Base-by-base conservation (phyloP, 345 rosid species). In the Syzygium jambos region DNA sequence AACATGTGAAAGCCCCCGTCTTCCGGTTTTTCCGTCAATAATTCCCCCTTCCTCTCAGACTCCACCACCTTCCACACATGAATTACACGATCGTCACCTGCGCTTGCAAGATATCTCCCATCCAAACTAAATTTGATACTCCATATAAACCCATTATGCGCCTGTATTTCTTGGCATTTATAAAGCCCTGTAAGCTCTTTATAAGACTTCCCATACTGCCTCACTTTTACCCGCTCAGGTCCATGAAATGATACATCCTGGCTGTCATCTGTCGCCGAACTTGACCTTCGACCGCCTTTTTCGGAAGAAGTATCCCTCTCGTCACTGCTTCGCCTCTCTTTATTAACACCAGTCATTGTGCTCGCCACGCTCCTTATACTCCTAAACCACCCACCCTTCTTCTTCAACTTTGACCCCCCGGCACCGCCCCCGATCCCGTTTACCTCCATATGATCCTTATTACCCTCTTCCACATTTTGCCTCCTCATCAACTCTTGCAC, bases 401-500 rank as follows among this genome's bases (percentile, higher is more conserved):
- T 95, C 94, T 95, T 95, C 86, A 89, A 87, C 94, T 95, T 98
- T 0, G 91, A 87, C 53, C 92, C 92, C 38, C 85, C 90, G 85
- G 87, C 89, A 77, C 51, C 87, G 9, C 88, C 89, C 61, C 89
- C 90, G 82, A 90, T 95, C 9, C 86, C 86, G 52, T 86, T 89
- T 41, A 90, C 87, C 78, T 95, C 93, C n/a, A 89, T 85, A 68
- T 46, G 89, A 88, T 91, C 96, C 82, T 93, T 91, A 49, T 86
- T 90, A 55, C 95, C 95, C 84, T 94, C 98, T 91, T 96, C 98
- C 38, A 94, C 96, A 88, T 93, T 95, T 90, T 98, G 99, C 90
- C 99, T 92, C 92, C 99, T 95, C 99, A 98, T 98, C 92, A 98
- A 88, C 87, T 98, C 99, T 87, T 95, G 98, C 78, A 96, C 99